phyloP scores from a whole-genome alignment of 345 rosid species.

The Eucalyptus pumila region DNA sequence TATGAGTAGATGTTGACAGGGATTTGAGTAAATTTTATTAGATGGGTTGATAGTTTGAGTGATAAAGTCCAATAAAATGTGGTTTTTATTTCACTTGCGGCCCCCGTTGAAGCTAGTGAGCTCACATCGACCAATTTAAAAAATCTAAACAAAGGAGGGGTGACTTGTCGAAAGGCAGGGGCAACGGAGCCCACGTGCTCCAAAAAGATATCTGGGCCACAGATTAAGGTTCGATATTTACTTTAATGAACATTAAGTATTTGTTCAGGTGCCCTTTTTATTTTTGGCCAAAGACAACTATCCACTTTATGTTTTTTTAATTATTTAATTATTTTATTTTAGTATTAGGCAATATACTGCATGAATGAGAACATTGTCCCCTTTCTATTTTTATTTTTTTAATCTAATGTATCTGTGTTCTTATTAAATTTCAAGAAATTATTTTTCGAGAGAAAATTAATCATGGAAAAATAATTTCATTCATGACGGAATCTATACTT shows the following conservation, averaged over 20 bases:
- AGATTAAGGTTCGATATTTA: not conserved
- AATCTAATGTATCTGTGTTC: not conserved
- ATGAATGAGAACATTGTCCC: not conserved
- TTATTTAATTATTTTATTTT: too few relatives aligned
- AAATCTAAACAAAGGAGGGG: not conserved
- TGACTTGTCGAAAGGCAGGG: not conserved
- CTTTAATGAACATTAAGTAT: not conserved
- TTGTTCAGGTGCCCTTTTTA: not conserved
- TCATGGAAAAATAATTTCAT: too few relatives aligned
- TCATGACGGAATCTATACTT: not conserved
- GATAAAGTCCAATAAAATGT: not conserved
- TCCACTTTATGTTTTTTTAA: not conserved
- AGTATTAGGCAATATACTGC: not conserved
- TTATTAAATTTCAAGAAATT: not conserved
- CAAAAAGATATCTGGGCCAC: not conserved
- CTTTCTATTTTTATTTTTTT: too few relatives aligned
- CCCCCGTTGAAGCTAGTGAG: not conserved
- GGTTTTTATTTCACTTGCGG: not conserved
- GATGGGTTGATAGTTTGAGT: not conserved
- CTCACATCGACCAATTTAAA: too few relatives aligned
- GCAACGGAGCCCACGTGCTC: not conserved
- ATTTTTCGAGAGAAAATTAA: not conserved
- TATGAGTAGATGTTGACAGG: not conserved
- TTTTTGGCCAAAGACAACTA: not conserved
- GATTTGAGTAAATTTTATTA: rapidly evolving